phyloP scores from a whole-genome alignment of 768 basidiomycete species.

The Lentinula boryana region DNA sequence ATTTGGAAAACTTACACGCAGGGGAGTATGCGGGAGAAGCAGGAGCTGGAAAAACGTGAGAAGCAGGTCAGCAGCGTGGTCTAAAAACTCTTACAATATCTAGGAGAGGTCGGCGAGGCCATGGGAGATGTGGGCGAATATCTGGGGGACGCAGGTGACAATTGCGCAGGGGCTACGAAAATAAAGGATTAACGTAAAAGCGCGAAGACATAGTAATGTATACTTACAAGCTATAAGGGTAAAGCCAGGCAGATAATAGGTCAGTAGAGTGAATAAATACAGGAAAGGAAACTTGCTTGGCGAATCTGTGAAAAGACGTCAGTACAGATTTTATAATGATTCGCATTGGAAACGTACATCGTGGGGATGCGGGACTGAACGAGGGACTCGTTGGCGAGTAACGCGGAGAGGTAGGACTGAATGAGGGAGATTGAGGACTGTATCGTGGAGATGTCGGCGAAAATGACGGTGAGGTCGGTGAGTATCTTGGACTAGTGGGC shows the following conservation, averaged over 20 bases:
- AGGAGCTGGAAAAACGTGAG: conserved; percentile 47
- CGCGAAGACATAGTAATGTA: neutral
- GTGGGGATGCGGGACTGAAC: conserved; percentile 90
- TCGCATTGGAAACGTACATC: conserved; percentile 48
- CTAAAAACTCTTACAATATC: conserved; percentile 63
- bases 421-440: conserved; percentile 86
- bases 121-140: conserved; percentile 93
- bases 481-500: conserved; percentile 82
- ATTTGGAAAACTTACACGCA: conserved; percentile 54
- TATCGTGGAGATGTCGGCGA: conserved; percentile 82
- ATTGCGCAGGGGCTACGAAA: conserved; percentile 63
- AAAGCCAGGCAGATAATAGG: conserved; percentile 5
- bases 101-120: conserved; percentile 86
- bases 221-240: conserved; percentile 46
- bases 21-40: conserved; percentile 87
- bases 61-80: neutral
- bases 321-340: conserved; percentile 12
- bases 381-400: conserved; percentile 89
- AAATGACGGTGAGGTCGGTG: conserved; percentile 79
- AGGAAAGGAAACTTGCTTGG: conserved; percentile 53
- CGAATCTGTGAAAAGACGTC: conserved; percentile 47
- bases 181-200: conserved; percentile 9
- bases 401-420: conserved; percentile 84
- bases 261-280: conserved; percentile 17
- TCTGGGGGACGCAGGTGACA: conserved; percentile 87